Evolutionary conservation across 2,329 filamentous ascomycete species (phyloP).

Genomic region (Trichoderma atroviride): DNA sequence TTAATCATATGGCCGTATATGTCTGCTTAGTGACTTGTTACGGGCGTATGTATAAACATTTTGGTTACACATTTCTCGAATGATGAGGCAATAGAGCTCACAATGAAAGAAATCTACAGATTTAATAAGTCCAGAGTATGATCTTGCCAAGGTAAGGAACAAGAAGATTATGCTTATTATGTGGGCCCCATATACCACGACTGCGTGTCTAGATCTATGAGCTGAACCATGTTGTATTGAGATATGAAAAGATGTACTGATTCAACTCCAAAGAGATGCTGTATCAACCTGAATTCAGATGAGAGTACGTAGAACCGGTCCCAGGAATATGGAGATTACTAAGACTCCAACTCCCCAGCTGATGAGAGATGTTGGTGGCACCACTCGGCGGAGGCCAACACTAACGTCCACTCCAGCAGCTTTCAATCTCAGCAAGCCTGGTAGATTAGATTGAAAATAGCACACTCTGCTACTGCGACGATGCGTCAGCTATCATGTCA

Average conservation of each 20-base stretch:
- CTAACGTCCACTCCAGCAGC: not conserved
- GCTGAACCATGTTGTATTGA: not conserved
- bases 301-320: not conserved
- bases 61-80: not conserved
- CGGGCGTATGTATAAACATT: no score
- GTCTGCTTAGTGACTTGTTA: not conserved
- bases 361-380: not conserved
- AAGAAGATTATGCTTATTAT: not conserved
- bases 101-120: not conserved
- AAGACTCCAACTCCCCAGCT: not conserved
- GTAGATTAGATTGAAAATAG: not conserved
- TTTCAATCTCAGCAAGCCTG: not conserved
- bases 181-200: not conserved
- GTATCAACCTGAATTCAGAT: not conserved
- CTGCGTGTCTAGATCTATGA: not conserved
- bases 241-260: not conserved
- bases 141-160: not conserved
- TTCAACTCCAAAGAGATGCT: not conserved
- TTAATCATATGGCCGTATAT: not conserved
- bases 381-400: not conserved
- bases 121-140: not conserved
- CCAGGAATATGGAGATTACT: not conserved
- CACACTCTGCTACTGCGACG: not conserved
- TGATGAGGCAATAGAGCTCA: rapidly evolving
- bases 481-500: not conserved